Evolutionary conservation across 2,329 filamentous ascomycete genomes (phyloP), one percentile per base, ranked within the genome.

Genomic region (Sarocladium kiliense): DNA sequence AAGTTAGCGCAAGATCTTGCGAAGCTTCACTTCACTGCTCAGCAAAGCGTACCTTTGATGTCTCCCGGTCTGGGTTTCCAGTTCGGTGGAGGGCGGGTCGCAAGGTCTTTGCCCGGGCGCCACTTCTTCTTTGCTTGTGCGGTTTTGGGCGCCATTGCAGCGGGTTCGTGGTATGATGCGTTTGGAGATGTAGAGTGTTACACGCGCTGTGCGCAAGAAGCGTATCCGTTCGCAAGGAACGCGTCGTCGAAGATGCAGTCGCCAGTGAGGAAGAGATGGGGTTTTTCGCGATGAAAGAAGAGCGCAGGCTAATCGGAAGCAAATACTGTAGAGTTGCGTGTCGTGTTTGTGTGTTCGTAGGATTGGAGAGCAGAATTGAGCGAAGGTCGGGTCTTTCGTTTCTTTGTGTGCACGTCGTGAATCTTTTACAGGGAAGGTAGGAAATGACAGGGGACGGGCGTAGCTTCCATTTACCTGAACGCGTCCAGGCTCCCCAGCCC

Each of bases 31-130:
- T n/a, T n/a, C n/a, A n/a, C n/a, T n/a, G n/a, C n/a, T n/a, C n/a
- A 45, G 18, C 18, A 45, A 23, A 12, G 58, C 66, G 39, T 66
- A 76, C 75, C 70, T 64, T 76, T 71, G 27, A 75, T 66, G 60
- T 70, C 66, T 62, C 75, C 68, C 56, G 74, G 71, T 30, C 71
- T 66, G 18, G 70, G 65, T 57, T 63, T 62, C 41, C 58, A 59
- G 25, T 57, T 57, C 18, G 37, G 27, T 11, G 57, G 57, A 6
- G 55, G 55, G 4, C 37, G 42, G 16, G 57, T 53, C 9, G 57
- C 57, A 26, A 56, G 55, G 11, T 50, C 49, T 41, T 55, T 54
- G 30, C 56, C 57, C 25, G 55, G 55, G 10, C 57, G 57, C 57
- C 57, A 57, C 4, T 53, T 55, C 25, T 57, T 59, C 19, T 53